Conservation (phyloP, 352 stramenopile genomes). For the Lagenidium sp. region DNA sequence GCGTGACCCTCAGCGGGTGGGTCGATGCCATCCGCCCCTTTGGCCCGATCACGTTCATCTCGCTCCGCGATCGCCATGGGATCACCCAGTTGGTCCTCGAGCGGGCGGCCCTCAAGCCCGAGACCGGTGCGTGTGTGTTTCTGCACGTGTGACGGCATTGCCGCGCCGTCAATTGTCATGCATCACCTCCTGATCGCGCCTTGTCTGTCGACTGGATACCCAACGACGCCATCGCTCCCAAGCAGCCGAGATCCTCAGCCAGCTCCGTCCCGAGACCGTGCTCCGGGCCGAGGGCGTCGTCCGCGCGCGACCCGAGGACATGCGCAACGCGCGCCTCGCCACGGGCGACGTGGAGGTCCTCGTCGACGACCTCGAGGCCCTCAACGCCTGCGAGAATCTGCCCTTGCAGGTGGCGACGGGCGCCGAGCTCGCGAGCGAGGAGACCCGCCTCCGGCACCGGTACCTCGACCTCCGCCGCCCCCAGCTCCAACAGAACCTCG, state of each 20-base stretch:
- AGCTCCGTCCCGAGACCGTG: slow-evolving; percentile 59
- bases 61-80: slow-evolving; percentile 68
- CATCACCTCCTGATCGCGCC: too few relatives aligned
- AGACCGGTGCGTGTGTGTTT: slow-evolving; percentile 17
- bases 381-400: slow-evolving; percentile 52
- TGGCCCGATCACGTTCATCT: slow-evolving; percentile 74
- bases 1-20: slow-evolving; percentile 72
- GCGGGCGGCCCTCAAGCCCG: slow-evolving; percentile 34
- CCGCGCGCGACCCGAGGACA: slow-evolving; percentile 38
- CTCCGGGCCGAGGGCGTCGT: slow-evolving; percentile 59
- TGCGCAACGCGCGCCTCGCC: slow-evolving; percentile 61
- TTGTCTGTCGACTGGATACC: too few relatives aligned
- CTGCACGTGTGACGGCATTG: too few relatives aligned
- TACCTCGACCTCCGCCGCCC: slow-evolving; percentile 77
- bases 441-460: slow-evolving; percentile 65
- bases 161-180: too few relatives aligned
- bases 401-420: slow-evolving; percentile 55
- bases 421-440: slow-evolving; percentile 52
- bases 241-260: slow-evolving; percentile 33
- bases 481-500: slow-evolving; percentile 70
- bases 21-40: slow-evolving; percentile 70
- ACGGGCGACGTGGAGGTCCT: slow-evolving; percentile 72
- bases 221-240: too few relatives aligned
- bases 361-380: slow-evolving; percentile 41
- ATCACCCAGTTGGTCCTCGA: slow-evolving; percentile 77